phyloP scores from a whole-genome alignment of 179 eudicot genomes.

The Spergularia azorica region DNA sequence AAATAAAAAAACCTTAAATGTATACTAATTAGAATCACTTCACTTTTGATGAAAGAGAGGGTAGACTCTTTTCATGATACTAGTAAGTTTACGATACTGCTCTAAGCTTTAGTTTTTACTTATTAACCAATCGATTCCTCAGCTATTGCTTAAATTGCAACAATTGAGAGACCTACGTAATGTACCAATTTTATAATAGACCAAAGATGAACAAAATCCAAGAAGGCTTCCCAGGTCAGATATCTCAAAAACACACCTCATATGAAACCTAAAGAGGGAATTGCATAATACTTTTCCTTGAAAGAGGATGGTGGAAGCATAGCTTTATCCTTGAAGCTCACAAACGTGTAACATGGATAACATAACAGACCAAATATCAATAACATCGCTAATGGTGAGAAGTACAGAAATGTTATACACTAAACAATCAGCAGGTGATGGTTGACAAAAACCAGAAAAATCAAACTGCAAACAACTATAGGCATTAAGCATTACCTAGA shows the following conservation, averaged over 20 bases:
- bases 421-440: neutral
- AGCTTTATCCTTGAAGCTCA: neutral
- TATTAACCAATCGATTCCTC: too few species aligned
- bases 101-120: neutral
- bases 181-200: neutral
- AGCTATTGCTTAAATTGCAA: too few species aligned
- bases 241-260: neutral
- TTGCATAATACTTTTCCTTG: neutral
- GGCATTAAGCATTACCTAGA: slow-evolving; percentile 52
- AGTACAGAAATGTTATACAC: neutral
- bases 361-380: neutral
- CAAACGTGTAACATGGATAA: neutral
- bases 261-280: neutral
- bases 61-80: neutral
- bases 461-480: neutral
- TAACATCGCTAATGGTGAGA: neutral
- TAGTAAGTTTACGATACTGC: neutral
- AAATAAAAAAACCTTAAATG: neutral
- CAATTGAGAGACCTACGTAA: neutral
- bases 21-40: neutral
- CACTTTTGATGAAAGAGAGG: neutral
- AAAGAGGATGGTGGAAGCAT: neutral
- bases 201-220: neutral
- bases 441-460: neutral
- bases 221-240: neutral